Evolutionary conservation across 148 eudicot species (phyloP).

Genomic region (Chenopodium suecicum): DNA sequence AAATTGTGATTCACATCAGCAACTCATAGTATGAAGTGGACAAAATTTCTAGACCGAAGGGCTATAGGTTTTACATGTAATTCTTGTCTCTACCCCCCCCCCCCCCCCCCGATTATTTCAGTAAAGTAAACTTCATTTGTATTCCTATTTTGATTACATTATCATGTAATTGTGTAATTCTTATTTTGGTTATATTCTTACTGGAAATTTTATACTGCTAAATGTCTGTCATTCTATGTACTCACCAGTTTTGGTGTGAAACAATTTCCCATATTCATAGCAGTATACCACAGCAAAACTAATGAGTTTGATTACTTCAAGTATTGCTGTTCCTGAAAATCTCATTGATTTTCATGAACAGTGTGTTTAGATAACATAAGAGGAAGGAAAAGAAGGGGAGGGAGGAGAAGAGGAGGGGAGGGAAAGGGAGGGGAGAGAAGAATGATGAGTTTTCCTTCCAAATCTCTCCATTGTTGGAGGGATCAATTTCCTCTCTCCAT

Average conservation of each 20-base stretch:
- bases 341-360: too few relatives aligned
- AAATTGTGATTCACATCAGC: neutral
- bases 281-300: neutral
- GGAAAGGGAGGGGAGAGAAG: too few relatives aligned
- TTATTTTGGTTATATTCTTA: neutral
- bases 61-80: neutral
- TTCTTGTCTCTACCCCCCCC: neutral
- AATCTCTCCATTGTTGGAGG: too few relatives aligned
- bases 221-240: neutral
- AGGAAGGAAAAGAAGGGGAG: too few relatives aligned
- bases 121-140: neutral
- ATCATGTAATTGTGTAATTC: neutral
- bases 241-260: neutral
- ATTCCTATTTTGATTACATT: neutral
- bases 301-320: neutral
- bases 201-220: neutral
- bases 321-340: neutral
- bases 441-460: too few relatives aligned
- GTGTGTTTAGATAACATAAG: too few relatives aligned
- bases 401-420: too few relatives aligned
- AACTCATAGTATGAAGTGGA: neutral
- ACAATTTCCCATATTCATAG: neutral
- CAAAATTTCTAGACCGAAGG: neutral
- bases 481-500: too few relatives aligned
- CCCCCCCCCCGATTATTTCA: neutral